Evolutionary conservation across 1,284 basidiomycete genomes (phyloP).

Genomic region (Rhodotorula sp.): DNA sequence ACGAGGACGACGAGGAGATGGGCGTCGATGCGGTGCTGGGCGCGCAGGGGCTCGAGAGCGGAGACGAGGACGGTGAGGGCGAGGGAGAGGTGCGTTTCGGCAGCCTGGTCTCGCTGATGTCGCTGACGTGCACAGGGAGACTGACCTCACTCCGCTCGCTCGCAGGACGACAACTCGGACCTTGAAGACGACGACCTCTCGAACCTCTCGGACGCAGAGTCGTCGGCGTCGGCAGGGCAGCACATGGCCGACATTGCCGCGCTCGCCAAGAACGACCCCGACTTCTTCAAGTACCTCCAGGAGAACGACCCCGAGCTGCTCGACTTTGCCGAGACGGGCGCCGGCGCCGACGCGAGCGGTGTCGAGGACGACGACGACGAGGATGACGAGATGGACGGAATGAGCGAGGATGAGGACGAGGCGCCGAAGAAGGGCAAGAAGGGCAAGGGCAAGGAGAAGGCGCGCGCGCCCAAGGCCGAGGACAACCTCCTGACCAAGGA

Average conservation of each 20-base stretch:
- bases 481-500: constrained; percentile 65
- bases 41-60: constrained; percentile 67
- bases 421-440: constrained; percentile 57
- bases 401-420: constrained; percentile 49
- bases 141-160: neutral
- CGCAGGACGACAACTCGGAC: constrained; percentile 19
- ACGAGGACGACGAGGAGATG: constrained; percentile 54
- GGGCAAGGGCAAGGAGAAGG: constrained; percentile 52
- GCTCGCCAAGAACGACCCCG: constrained; percentile 92
- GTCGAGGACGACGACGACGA: constrained; percentile 46
- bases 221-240: constrained; percentile 7
- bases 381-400: constrained; percentile 26
- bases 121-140: neutral
- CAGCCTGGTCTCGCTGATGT: neutral
- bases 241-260: constrained; percentile 84
- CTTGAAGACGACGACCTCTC: constrained; percentile 41
- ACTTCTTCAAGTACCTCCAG: constrained; percentile 97
- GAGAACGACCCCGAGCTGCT: constrained; percentile 91
- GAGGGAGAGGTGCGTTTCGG: constrained; percentile 45
- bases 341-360: constrained; percentile 49
- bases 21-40: constrained; percentile 76
- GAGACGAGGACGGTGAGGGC: constrained; percentile 53
- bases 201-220: constrained; percentile 42
- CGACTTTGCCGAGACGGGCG: constrained; percentile 60
- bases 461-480: constrained; percentile 58